These are phyloP conservation scores for Anaeramoeba flamelloides DNA, from an alignment of 78 protist species.

Conservation along the genomic window DNA sequence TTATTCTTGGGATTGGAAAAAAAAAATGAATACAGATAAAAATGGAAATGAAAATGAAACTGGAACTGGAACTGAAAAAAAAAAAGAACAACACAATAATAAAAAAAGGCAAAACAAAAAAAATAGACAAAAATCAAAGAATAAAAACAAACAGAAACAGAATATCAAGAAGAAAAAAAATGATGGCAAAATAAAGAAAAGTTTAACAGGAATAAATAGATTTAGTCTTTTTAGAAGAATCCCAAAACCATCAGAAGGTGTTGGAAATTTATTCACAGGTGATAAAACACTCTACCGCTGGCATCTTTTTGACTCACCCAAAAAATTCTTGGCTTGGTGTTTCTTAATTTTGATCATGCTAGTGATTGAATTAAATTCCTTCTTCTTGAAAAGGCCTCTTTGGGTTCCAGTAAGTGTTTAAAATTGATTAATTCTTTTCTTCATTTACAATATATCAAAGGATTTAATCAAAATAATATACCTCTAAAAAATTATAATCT, in stretches of 20 bases:
- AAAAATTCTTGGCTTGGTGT: neutral
- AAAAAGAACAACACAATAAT: neutral
- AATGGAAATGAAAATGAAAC: neutral
- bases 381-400: neutral
- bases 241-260: neutral
- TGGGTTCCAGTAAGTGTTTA: neutral
- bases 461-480: no score
- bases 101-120: neutral
- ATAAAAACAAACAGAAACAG: neutral
- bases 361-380: neutral
- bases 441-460: no score
- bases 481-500: no score
- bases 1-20: neutral
- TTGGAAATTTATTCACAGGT: neutral
- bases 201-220: neutral
- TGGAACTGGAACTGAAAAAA: neutral
- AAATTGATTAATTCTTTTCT: no score
- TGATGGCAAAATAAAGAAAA: neutral
- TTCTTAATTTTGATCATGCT: neutral
- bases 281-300: neutral
- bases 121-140: neutral
- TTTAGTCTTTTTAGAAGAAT: no score
- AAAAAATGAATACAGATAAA: neutral
- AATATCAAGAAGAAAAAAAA: neutral
- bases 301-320: neutral